Percentiles rank a stretch among this genome's conserved stretches.
These are phyloP conservation scores for Pharus latifolius DNA, from an alignment of 176 grass and related monocot genomes.

Conservation along the genomic window DNA sequence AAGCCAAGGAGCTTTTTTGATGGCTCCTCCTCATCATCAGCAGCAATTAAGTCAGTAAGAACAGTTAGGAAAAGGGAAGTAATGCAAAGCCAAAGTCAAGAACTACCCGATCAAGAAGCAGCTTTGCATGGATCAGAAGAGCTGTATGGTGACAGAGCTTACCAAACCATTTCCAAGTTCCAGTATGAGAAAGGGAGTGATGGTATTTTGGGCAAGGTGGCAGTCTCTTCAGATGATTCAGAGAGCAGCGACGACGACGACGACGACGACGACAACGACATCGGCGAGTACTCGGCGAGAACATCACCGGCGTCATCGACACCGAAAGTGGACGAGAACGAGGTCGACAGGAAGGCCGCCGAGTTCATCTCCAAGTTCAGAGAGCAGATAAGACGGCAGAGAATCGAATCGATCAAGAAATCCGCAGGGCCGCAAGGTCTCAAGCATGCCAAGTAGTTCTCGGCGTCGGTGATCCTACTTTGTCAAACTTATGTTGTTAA, in stretches of 20 bases:
- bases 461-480: background rate
- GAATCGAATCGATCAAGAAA: constrained; percentile 81
- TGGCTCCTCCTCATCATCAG: constrained; percentile 3
- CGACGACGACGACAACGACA: background rate
- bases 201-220: constrained; percentile 21
- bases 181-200: constrained; percentile 31
- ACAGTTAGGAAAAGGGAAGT: constrained; percentile 42
- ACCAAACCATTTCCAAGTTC: constrained; percentile 37
- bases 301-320: constrained; percentile 25
- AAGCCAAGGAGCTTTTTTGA: constrained; percentile 37
- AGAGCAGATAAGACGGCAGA: constrained; percentile 85
- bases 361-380: constrained; percentile 89
- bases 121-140: constrained; percentile 25
- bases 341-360: constrained; percentile 94
- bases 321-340: constrained; percentile 55
- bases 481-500: no score
- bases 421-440: constrained; percentile 45
- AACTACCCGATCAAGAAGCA: constrained; percentile 2
- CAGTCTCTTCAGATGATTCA: constrained; percentile 35
- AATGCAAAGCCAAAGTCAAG: constrained; percentile 8
- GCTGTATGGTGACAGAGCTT: constrained; percentile 29
- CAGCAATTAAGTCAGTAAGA: constrained; percentile 39
- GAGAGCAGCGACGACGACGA: constrained; percentile 50
- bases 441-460: constrained; percentile 40
- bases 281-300: constrained; percentile 30